These are phyloP conservation scores for Boechera stricta DNA, from an alignment of 345 rosid genomes.

Conservation along the genomic window DNA sequence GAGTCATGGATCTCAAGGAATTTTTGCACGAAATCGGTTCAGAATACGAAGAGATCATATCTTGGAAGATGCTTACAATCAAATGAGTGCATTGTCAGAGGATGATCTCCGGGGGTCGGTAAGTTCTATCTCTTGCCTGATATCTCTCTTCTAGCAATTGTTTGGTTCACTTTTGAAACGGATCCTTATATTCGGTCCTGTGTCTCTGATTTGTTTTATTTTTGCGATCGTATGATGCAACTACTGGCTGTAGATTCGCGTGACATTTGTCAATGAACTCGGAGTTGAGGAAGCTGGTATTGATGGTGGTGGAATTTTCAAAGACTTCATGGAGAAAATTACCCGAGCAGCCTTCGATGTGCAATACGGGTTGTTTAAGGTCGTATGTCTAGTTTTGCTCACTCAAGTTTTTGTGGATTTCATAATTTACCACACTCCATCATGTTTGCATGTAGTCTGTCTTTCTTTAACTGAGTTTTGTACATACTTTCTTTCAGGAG, in stretches of 20 bases:
- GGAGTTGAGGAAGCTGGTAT: slow-evolving; percentile 99
- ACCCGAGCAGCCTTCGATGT: slow-evolving; percentile 96
- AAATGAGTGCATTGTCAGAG: slow-evolving; percentile 93
- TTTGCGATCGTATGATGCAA: slow-evolving; percentile 33
- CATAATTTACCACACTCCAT: slow-evolving; percentile 22
- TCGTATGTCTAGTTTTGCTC: slow-evolving; percentile 32
- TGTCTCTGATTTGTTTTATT: slow-evolving; percentile 29
- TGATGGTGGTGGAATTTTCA: slow-evolving; percentile 99
- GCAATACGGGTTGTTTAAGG: slow-evolving; percentile 98
- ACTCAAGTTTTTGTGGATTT: slow-evolving; percentile 7
- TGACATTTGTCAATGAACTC: slow-evolving; percentile 89
- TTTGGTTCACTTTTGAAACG: slow-evolving; percentile 25
- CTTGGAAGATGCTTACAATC: slow-evolving; percentile 96
- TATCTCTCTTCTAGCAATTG: slow-evolving; percentile 11
- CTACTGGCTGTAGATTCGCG: slow-evolving; percentile 76
- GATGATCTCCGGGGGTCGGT: slow-evolving; percentile 96
- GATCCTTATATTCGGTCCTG: slow-evolving; percentile 16
- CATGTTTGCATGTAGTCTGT: slow-evolving; percentile 20
- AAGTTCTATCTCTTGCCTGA: slow-evolving; percentile 37
- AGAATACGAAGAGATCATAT: slow-evolving; percentile 95
- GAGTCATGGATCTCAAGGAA: slow-evolving; percentile 71
- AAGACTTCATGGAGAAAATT: slow-evolving; percentile 99
- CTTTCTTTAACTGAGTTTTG: slow-evolving; percentile 20
- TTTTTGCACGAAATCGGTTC: slow-evolving; percentile 82
- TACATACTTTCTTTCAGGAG: slow-evolving; percentile 62